phyloP scores from a whole-genome alignment of 1,139 yeast species.

The Nakaseomyces delphensis region DNA sequence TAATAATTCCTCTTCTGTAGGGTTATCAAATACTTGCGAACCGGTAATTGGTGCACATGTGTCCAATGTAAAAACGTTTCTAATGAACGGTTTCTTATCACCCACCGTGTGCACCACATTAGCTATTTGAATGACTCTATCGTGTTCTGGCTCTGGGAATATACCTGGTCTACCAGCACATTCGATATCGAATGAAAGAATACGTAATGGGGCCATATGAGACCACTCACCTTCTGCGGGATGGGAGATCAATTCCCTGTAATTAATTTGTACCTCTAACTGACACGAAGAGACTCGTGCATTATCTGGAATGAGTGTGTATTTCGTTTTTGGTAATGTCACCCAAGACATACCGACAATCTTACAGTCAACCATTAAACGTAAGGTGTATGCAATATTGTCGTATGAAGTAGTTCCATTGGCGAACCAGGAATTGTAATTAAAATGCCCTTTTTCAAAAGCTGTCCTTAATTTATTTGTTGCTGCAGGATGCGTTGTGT shows the following conservation, averaged over 20 bases:
- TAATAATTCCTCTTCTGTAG: constrained; percentile 74
- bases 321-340: constrained; percentile 71
- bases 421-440: constrained; percentile 52
- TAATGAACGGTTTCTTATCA: constrained; percentile 65
- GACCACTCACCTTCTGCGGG: constrained; percentile 92
- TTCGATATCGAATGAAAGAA: constrained; percentile 91
- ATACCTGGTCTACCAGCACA: constrained; percentile 97
- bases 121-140: constrained; percentile 94
- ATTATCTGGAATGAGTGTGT: constrained; percentile 37
- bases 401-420: constrained; percentile 69
- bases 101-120: constrained; percentile 85
- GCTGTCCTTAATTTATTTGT: constrained; percentile 63
- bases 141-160: constrained; percentile 90
- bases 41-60: constrained; percentile 93
- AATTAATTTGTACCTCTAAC: constrained; percentile 66
- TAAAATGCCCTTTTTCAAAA: constrained; percentile 78
- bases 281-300: constrained; percentile 67
- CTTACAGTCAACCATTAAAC: constrained; percentile 87
- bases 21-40: constrained; percentile 72
- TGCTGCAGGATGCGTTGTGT: constrained; percentile 54
- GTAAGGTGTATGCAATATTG: constrained; percentile 73
- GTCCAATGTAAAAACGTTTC: constrained; percentile 89
- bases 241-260: constrained; percentile 63
- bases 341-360: constrained; percentile 98
- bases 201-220: constrained; percentile 86